phyloP scores from a whole-genome alignment of 495 filamentous ascomycete species.

The Lasiosphaeria miniovina region DNA sequence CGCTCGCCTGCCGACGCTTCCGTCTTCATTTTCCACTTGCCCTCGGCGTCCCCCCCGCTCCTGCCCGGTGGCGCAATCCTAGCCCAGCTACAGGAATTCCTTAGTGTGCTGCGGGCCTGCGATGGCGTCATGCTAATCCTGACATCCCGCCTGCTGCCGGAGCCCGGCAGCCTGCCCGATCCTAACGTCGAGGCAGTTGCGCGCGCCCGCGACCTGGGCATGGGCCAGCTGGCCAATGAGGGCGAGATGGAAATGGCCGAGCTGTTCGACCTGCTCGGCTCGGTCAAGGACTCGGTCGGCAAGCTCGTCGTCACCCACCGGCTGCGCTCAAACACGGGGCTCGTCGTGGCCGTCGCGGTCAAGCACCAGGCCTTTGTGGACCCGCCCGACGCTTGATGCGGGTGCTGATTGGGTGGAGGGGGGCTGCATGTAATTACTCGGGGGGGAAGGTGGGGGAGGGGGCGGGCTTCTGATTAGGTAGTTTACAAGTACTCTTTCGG shows the following conservation, averaged over 20 bases:
- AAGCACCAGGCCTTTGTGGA: not conserved
- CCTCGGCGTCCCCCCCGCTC: not conserved
- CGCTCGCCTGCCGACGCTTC: not conserved
- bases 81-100: not conserved
- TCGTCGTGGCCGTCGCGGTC: not conserved
- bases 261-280: conserved; percentile 2
- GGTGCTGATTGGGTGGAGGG: too few relatives aligned
- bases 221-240: not conserved
- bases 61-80: not conserved
- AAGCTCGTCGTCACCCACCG: not conserved
- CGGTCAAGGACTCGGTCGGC: not conserved
- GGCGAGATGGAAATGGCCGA: not conserved
- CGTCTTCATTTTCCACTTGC: conserved; percentile 2
- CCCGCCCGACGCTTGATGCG: too few relatives aligned
- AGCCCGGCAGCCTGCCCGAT: not conserved
- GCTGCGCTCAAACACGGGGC: not conserved
- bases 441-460: too few relatives aligned
- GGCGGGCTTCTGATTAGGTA: too few relatives aligned
- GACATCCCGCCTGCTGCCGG: not conserved
- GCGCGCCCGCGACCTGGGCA: not conserved
- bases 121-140: not conserved
- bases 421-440: too few relatives aligned
- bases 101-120: not conserved
- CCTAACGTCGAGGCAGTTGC: not conserved
- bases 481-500: too few relatives aligned